A percentile compares a stretch with the other conserved stretches of the same genome.
Evolutionary conservation across 768 basidiomycete genomes (phyloP).

Genomic region (Suillus decipiens): DNA sequence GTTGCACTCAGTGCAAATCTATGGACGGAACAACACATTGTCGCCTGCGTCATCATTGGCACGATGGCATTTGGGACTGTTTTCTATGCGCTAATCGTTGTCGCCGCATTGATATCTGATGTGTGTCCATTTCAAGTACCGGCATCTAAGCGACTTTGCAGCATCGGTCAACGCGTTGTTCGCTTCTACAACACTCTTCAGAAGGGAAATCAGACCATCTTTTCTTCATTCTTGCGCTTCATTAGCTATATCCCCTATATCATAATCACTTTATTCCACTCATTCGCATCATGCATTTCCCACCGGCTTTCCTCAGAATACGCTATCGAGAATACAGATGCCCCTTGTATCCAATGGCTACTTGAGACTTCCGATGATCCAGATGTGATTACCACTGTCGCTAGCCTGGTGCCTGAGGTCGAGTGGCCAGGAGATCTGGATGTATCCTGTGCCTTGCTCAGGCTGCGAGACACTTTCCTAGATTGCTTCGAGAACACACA

Average conservation of each 20-base stretch:
- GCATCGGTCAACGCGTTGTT: conserved; percentile 3
- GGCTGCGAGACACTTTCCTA: conserved; percentile 13
- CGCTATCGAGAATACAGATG: conserved; percentile 5
- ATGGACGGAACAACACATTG: conserved; percentile 17
- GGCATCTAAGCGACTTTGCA: conserved; percentile 16
- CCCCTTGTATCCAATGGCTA: conserved; percentile 12
- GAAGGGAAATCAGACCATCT: conserved; percentile 3
- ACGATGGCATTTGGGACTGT: conserved; percentile 14
- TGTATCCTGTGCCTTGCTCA: conserved; percentile 11
- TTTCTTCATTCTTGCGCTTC: conserved; percentile 4
- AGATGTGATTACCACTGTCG: conserved; percentile 14
- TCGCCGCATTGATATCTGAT: conserved; percentile 17
- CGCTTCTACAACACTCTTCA: neutral
- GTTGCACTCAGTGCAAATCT: conserved; percentile 17
- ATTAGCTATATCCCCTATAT: conserved; percentile 6
- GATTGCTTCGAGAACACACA: conserved; percentile 11
- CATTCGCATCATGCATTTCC: neutral
- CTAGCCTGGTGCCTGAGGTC: conserved; percentile 19
- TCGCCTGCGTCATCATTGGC: conserved; percentile 16
- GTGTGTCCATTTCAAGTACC: conserved; percentile 24
- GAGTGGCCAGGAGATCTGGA: conserved; percentile 18
- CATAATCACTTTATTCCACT: neutral
- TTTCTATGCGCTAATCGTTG: conserved; percentile 21
- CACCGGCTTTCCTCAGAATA: neutral
- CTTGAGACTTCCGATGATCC: conserved; percentile 13